Percentiles rank a stretch among this genome's conserved stretches.
These are phyloP conservation scores for Pleurotus pulmonarius DNA, from an alignment of 768 basidiomycete species.

Conservation along the genomic window DNA sequence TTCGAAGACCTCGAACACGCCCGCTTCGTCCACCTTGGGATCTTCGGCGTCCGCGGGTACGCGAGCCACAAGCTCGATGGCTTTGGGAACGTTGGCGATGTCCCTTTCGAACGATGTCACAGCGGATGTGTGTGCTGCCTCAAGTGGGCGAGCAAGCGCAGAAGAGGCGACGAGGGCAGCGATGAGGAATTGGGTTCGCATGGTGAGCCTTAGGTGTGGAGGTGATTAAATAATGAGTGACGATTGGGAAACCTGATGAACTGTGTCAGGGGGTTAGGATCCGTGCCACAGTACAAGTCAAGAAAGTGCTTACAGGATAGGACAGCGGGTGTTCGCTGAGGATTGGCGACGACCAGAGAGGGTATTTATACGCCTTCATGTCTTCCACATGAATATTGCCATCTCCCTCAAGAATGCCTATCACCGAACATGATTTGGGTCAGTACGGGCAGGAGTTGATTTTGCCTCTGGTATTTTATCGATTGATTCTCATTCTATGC, in stretches of 20 bases:
- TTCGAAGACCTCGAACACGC: neutral
- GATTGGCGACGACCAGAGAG: neutral
- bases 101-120: neutral
- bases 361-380: neutral
- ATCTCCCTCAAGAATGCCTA: too few relatives aligned
- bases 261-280: neutral
- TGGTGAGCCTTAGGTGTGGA: neutral
- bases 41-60: neutral
- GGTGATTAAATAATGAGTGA: neutral
- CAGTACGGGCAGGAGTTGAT: too few relatives aligned
- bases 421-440: too few relatives aligned
- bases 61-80: neutral
- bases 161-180: conserved; percentile 1
- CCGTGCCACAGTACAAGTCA: neutral
- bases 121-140: neutral
- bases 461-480: too few relatives aligned
- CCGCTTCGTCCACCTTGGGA: neutral
- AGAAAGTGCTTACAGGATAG: neutral
- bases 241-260: neutral
- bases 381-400: too few relatives aligned
- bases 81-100: neutral
- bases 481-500: too few relatives aligned
- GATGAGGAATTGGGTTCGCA: conserved; percentile 9
- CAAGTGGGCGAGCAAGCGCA: neutral
- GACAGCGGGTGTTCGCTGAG: neutral